Evolutionary conservation across 192 early-diverging fungal genomes (phyloP).

Genomic region (Rhizophlyctis rosea): DNA sequence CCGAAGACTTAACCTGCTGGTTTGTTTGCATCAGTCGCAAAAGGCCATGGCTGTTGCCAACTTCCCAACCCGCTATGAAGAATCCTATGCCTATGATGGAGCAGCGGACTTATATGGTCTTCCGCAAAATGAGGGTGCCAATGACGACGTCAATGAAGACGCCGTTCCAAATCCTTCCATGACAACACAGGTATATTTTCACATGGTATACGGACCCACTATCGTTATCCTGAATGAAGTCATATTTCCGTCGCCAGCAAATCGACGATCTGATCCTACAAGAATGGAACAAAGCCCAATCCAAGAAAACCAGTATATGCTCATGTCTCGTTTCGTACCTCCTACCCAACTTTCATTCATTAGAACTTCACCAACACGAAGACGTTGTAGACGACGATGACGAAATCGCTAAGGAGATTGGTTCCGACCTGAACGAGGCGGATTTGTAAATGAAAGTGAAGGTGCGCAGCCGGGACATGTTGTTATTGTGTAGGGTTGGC

Average conservation of each 20-base stretch:
- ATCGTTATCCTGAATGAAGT: constrained; percentile 3
- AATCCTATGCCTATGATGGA: constrained; percentile 14
- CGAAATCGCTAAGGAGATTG: constrained; percentile 58
- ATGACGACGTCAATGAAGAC: constrained; percentile 5
- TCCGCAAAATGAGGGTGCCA: constrained; percentile 37
- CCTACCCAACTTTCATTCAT: constrained; percentile 1
- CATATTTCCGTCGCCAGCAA: neutral
- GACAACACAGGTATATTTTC: constrained; percentile 23
- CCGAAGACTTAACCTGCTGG: too few species aligned
- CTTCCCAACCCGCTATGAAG: constrained; percentile 23
- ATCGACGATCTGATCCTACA: neutral
- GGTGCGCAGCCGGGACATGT: constrained; percentile 31
- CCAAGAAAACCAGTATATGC: constrained; percentile 15
- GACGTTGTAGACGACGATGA: constrained; percentile 48
- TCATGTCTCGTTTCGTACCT: neutral
- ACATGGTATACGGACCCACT: constrained; percentile 1
- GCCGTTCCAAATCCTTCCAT: neutral
- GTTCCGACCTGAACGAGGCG: constrained; percentile 67
- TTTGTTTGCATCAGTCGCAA: constrained; percentile 50
- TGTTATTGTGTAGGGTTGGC: too few species aligned
- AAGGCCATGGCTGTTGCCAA: constrained; percentile 49
- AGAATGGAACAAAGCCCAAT: constrained; percentile 26
- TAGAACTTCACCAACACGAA: constrained; percentile 34
- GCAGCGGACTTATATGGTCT: constrained; percentile 11
- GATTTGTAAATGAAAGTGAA: constrained; percentile 64